Base-by-base conservation (phyloP, 768 basidiomycete genomes). In the Tylopilus felleus region DNA sequence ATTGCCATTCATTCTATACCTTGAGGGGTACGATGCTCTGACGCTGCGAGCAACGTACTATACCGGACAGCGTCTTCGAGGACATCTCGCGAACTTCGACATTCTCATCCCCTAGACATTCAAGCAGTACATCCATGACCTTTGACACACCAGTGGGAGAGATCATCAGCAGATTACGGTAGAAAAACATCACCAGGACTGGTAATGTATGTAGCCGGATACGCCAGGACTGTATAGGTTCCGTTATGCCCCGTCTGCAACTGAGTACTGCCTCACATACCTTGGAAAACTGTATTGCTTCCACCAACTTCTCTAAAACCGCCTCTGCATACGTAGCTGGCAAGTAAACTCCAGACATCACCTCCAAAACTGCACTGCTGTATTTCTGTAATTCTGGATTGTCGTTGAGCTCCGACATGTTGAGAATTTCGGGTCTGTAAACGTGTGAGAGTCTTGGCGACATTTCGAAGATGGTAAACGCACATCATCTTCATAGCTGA, bases 71-170 rank as follows among this genome's bases (percentile, higher is more conserved):
- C 39, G 86, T 86, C 72, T 86, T 86, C 5, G 90, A 90, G 22
- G 91, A 90, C 82, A 90, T 93, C 69, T 93, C 90, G 58, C 93
- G 81, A 38, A 97, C 93, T 72, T 97, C 93, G 41, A 93, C 86
- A 63, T 94, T 95, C 67, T 92, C 90, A 67, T 97, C 93, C 10
- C 82, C 78, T 49, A 97, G 73, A 69, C 93, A 95, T 51, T 87
- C 85, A 16, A 93, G 77, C 49, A 95, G 75, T 28, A 90, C 83
- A 55, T 92, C 90, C 83, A 93, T 85, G 56, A 93, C 82, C 61
- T 79, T 82, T 27, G 80, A 76, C 43, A 90, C 80, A 35, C 82
- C 83, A 19, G 77, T 72, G 45, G 85, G 78, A 35, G 90, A 82
- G 45, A 95, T 82, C 51, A 85, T 81, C 55, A 93, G 72, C 52